phyloP scores from a whole-genome alignment of 2,329 filamentous ascomycete species.

The Dactylellina sp. region DNA sequence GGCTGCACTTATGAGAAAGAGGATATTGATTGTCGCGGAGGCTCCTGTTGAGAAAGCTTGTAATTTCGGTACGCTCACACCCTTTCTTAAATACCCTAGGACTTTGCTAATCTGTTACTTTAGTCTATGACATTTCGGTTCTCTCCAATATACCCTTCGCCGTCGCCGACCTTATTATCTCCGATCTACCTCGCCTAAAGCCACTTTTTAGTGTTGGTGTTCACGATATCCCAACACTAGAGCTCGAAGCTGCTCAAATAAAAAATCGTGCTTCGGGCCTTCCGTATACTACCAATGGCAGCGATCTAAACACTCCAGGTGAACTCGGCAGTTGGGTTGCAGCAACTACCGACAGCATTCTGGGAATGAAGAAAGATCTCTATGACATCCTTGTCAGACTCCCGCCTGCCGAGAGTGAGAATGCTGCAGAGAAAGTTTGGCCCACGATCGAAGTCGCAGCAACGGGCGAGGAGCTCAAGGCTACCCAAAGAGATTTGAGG shows the following conservation, averaged over 20 bases:
- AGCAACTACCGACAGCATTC: constrained; percentile 93
- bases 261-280: constrained; percentile 58
- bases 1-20: constrained; percentile 84
- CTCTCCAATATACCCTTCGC: constrained; percentile 86
- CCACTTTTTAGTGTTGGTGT: constrained; percentile 94
- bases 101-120: constrained; percentile 58
- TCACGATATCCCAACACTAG: constrained; percentile 86
- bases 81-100: constrained; percentile 57
- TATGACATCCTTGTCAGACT: constrained; percentile 92
- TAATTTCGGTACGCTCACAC: constrained; percentile 78
- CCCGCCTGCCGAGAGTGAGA: constrained; percentile 72
- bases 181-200: constrained; percentile 69
- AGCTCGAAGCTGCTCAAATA: constrained; percentile 69
- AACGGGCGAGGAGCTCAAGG: constrained; percentile 76
- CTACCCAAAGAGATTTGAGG: constrained; percentile 88
- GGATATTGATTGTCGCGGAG: constrained; percentile 86
- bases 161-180: constrained; percentile 65
- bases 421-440: constrained; percentile 75
- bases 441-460: constrained; percentile 76
- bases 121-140: constrained; percentile 94
- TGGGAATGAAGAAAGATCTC: constrained; percentile 84
- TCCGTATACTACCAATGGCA: constrained; percentile 62
- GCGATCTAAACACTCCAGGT: constrained; percentile 59
- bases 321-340: constrained; percentile 80
- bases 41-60: constrained; percentile 86